phyloP scores from a whole-genome alignment of 2,329 filamentous ascomycete genomes.

The Penicillium sp. region DNA sequence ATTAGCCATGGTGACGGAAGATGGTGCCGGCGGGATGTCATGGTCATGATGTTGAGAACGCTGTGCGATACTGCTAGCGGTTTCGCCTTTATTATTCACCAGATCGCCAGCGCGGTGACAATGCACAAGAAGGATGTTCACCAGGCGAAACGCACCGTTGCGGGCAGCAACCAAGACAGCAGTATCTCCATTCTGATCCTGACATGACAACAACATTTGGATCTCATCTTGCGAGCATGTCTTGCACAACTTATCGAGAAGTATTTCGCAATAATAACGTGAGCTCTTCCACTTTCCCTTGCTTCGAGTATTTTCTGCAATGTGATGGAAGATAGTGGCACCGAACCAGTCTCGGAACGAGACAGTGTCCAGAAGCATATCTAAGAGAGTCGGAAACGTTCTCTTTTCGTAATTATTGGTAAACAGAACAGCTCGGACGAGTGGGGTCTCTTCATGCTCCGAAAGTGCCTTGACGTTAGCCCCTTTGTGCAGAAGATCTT shows the following conservation, averaged over 20 bases:
- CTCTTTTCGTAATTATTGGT: conserved; percentile 96
- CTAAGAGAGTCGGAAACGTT: conserved; percentile 81
- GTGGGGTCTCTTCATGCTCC: conserved; percentile 74
- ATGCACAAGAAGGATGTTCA: conserved; percentile 66
- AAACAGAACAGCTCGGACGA: conserved; percentile 93
- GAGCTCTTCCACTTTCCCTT: conserved; percentile 86
- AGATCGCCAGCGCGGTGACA: conserved; percentile 78
- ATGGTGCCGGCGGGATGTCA: conserved; percentile 66
- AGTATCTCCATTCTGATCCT: conserved; percentile 86
- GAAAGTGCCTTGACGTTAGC: conserved; percentile 73
- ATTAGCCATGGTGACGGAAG: conserved; percentile 57
- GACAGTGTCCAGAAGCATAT: conserved; percentile 79
- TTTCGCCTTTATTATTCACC: conserved; percentile 75
- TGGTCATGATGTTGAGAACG: conserved; percentile 67
- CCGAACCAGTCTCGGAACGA: conserved; percentile 75
- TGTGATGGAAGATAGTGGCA: conserved; percentile 90
- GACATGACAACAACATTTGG: conserved; percentile 74
- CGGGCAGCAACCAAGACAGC: conserved; percentile 84
- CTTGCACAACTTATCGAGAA: conserved; percentile 83
- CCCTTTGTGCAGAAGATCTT: conserved; percentile 77
- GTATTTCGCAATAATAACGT: conserved; percentile 87
- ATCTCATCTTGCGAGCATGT: conserved; percentile 73
- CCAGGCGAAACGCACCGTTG: conserved; percentile 77
- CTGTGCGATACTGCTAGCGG: conserved; percentile 81
- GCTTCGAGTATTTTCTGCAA: conserved; percentile 81